Evolutionary conservation across 2,329 filamentous ascomycete genomes (phyloP).

Genomic region (Dactylonectria macrodidyma): DNA sequence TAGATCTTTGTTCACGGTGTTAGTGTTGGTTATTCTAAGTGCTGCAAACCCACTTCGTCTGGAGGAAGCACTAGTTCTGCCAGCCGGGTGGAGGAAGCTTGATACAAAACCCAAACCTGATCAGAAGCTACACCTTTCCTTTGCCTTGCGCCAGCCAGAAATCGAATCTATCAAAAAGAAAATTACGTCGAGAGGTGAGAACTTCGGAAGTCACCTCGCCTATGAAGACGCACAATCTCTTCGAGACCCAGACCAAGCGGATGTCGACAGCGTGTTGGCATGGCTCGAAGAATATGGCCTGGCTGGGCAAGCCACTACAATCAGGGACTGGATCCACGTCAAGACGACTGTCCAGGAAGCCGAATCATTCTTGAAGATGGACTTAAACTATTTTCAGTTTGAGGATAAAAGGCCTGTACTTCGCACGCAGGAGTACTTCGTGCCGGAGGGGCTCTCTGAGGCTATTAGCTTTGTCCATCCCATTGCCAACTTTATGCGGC

Average conservation of each 20-base stretch:
- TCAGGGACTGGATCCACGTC: conserved; percentile 61
- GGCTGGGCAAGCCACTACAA: conserved; percentile 45
- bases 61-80: conserved; percentile 48
- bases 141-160: conserved; percentile 52
- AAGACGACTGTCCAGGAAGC: conserved; percentile 57
- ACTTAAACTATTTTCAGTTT: conserved; percentile 60
- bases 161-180: conserved; percentile 46
- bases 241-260: conserved; percentile 52
- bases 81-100: conserved; percentile 51
- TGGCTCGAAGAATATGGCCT: conserved; percentile 61
- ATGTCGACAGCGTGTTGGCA: conserved; percentile 54
- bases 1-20: conserved; percentile 24
- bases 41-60: conserved; percentile 41
- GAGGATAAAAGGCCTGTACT: conserved; percentile 55
- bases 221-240: conserved; percentile 54
- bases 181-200: conserved; percentile 36
- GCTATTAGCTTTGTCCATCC: conserved; percentile 64
- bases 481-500: conserved; percentile 64
- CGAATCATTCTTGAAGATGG: conserved; percentile 58
- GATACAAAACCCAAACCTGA: conserved; percentile 40
- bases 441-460: conserved; percentile 57
- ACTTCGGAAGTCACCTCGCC: conserved; percentile 51
- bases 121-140: conserved; percentile 48
- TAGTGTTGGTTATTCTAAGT: conserved; percentile 46
- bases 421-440: conserved; percentile 60